Evolutionary conservation across 108 stramenopile genomes (phyloP).

Genomic region (Pseudonitzschia pungens): DNA sequence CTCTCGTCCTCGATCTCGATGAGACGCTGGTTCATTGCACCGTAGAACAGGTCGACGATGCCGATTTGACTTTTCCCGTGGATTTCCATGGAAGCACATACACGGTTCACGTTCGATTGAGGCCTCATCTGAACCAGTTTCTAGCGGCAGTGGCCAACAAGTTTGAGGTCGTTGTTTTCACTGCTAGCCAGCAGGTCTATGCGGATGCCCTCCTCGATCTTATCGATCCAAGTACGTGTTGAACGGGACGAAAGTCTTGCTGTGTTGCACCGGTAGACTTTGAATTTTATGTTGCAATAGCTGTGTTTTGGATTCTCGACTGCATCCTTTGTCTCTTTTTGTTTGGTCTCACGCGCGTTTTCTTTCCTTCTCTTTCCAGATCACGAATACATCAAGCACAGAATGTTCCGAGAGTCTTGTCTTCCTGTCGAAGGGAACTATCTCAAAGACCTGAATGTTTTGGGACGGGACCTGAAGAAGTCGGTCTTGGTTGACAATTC

Average conservation of each 20-base stretch:
- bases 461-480: slow-evolving; percentile 80
- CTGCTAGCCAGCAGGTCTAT: slow-evolving; percentile 94
- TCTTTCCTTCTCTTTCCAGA: slow-evolving; percentile 35
- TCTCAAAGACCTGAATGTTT: slow-evolving; percentile 88
- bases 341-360: neutral
- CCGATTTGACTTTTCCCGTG: slow-evolving; percentile 92
- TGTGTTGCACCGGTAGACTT: neutral
- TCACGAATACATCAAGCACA: slow-evolving; percentile 80
- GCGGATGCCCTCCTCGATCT: slow-evolving; percentile 91
- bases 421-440: slow-evolving; percentile 87
- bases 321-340: too few species aligned
- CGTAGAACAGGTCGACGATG: slow-evolving; percentile 84
- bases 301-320: too few species aligned
- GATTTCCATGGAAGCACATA: slow-evolving; percentile 86
- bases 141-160: slow-evolving; percentile 68
- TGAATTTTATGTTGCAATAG: neutral
- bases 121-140: slow-evolving; percentile 85
- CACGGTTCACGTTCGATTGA: slow-evolving; percentile 85
- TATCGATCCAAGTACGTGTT: slow-evolving; percentile 87
- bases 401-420: slow-evolving; percentile 95
- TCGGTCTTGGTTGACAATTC: slow-evolving; percentile 95
- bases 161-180: slow-evolving; percentile 96
- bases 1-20: slow-evolving; percentile 94
- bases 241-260: slow-evolving; percentile 7
- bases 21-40: slow-evolving; percentile 98